Conservation (phyloP, 805 yeast species). For the Lipomyces kockii region DNA sequence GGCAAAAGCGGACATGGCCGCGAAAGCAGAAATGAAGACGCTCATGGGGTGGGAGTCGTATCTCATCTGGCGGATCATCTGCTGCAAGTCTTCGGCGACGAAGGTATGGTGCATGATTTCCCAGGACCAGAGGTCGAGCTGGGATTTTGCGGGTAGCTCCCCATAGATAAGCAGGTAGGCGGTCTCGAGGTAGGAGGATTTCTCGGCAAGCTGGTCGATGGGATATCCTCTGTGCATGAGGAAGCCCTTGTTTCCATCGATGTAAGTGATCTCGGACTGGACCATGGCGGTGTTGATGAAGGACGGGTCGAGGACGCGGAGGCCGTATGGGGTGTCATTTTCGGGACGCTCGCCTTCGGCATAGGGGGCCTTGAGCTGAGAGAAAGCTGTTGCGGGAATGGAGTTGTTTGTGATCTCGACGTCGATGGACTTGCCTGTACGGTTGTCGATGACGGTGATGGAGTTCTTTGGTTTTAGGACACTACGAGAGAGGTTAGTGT, state of each 20-base stretch:
- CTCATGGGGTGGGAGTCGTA: constrained; percentile 37
- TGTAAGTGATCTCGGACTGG: constrained; percentile 34
- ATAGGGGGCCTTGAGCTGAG: constrained; percentile 34
- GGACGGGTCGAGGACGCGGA: constrained; percentile 34
- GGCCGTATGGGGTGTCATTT: constrained; percentile 36
- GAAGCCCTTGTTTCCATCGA: constrained; percentile 36
- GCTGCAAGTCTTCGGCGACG: constrained; percentile 33
- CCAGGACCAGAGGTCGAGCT: constrained; percentile 26
- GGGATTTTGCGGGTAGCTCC: constrained; percentile 32
- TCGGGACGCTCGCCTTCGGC: constrained; percentile 26
- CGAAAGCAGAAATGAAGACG: constrained; percentile 33
- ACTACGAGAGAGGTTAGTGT: background rate
- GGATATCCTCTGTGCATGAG: constrained; percentile 37
- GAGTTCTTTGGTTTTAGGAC: constrained; percentile 16
- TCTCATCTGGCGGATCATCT: constrained; percentile 32
- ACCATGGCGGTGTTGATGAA: constrained; percentile 36
- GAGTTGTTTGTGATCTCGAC: constrained; percentile 32
- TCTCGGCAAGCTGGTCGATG: constrained; percentile 36
- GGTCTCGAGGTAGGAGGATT: constrained; percentile 33
- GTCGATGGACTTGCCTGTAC: constrained; percentile 34
- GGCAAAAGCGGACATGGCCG: constrained; percentile 36
- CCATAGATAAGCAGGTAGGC: constrained; percentile 36
- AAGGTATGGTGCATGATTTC: constrained; percentile 36
- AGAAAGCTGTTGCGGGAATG: constrained; percentile 33
- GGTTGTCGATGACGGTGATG: constrained; percentile 36